These are phyloP conservation scores for Phytophthora brassicae DNA, from an alignment of 352 stramenopile species.

Conservation along the genomic window DNA sequence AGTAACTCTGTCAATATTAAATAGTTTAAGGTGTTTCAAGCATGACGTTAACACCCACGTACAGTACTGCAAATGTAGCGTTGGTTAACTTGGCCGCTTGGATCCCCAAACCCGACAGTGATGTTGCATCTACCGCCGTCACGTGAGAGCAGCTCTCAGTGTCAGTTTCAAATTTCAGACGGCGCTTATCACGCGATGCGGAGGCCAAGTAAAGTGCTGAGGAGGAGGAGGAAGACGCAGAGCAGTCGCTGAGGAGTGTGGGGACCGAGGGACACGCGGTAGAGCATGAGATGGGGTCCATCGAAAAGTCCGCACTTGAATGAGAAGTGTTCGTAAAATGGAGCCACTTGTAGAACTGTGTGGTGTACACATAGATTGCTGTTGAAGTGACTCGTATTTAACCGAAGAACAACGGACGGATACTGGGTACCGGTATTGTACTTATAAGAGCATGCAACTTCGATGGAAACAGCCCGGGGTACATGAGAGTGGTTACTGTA, in stretches of 20 bases:
- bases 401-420: too few relatives aligned
- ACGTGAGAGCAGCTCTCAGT: constrained; percentile 16
- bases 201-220: constrained; percentile 13
- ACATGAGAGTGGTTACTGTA: too few relatives aligned
- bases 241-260: constrained; percentile 20
- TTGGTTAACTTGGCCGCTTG: constrained; percentile 5
- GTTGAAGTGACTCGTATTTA: background rate
- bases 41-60: background rate
- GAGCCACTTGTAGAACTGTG: constrained; percentile 10
- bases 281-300: constrained; percentile 11
- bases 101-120: constrained; percentile 17
- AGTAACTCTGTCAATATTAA: constrained; percentile 17
- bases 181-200: constrained; percentile 4
- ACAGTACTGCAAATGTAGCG: constrained; percentile 17
- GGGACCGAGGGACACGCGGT: constrained; percentile 16
- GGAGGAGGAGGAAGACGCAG: background rate
- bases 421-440: too few relatives aligned
- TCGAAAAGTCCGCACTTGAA: background rate
- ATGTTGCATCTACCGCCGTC: constrained; percentile 13
- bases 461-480: too few relatives aligned
- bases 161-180: constrained; percentile 4
- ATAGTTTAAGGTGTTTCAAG: background rate
- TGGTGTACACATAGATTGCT: background rate
- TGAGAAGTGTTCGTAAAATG: background rate
- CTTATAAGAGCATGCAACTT: too few relatives aligned